Percentiles rank a stretch among this genome's conserved stretches.
Evolutionary conservation across 192 early-diverging fungal species (phyloP).

Genomic region (Backusella morwellensis): DNA sequence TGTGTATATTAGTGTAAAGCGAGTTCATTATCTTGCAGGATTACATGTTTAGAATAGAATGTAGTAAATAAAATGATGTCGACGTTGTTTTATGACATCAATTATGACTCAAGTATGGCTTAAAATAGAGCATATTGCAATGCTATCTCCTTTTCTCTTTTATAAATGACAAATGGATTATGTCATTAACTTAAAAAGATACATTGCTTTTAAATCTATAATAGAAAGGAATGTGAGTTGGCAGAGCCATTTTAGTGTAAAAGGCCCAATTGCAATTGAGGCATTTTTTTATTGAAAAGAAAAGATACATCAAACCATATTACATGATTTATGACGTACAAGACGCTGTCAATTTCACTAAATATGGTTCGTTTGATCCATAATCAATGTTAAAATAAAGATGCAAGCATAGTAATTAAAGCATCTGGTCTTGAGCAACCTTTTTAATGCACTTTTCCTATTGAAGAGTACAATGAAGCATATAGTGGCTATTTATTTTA

Average conservation of each 20-base stretch:
- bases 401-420: too few species aligned
- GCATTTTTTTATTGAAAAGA: neutral
- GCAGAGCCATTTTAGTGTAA: too few species aligned
- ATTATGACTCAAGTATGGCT: too few species aligned
- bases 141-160: neutral
- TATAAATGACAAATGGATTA: too few species aligned
- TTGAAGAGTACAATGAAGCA: neutral
- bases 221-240: too few species aligned
- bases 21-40: neutral
- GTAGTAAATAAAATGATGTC: neutral
- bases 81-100: too few species aligned
- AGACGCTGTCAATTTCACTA: neutral
- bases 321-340: neutral
- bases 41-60: neutral
- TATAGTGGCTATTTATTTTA: too few species aligned
- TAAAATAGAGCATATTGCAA: neutral
- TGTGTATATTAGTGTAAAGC: neutral
- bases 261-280: neutral
- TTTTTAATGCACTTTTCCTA: too few species aligned
- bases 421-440: too few species aligned
- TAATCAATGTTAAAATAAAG: too few species aligned
- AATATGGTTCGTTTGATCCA: neutral
- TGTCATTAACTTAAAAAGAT: too few species aligned
- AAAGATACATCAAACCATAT: neutral
- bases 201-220: too few species aligned